phyloP scores from a whole-genome alignment of 1,284 basidiomycete species.

The Flammula alnicola region DNA sequence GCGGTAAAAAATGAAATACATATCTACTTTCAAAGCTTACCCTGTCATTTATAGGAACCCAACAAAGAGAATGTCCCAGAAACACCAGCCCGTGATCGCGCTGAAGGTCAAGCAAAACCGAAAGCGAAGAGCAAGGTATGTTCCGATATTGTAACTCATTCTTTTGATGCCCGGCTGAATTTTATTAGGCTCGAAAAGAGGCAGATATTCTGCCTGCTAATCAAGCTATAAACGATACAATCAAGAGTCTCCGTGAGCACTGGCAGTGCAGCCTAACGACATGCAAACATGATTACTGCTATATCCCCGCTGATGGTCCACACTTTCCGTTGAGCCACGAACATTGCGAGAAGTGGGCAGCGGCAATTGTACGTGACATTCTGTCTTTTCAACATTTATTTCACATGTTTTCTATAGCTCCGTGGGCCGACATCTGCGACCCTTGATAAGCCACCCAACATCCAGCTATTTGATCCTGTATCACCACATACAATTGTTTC shows the following conservation, averaged over 20 bases:
- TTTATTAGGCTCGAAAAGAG: conserved; percentile 12
- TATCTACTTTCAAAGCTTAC: neutral
- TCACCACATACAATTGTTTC: conserved; percentile 7
- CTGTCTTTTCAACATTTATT: neutral
- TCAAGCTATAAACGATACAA: conserved; percentile 12
- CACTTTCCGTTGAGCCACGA: conserved; percentile 19
- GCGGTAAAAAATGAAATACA: neutral
- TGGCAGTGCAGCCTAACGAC: conserved; percentile 16
- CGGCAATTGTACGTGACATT: conserved; percentile 11
- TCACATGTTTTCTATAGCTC: conserved; percentile 12
- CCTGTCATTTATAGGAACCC: neutral
- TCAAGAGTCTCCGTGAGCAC: conserved; percentile 12
- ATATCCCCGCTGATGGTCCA: conserved; percentile 17
- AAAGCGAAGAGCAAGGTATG: conserved; percentile 6
- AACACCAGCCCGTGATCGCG: neutral
- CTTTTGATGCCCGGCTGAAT: neutral
- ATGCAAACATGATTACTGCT: conserved; percentile 15
- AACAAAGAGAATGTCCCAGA: conserved; percentile 9
- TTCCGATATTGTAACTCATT: too few species aligned
- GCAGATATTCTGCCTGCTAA: conserved; percentile 19
- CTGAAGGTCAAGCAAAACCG: neutral
- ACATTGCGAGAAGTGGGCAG: conserved; percentile 21
- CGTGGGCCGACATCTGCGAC: conserved; percentile 8
- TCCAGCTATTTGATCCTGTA: conserved; percentile 10
- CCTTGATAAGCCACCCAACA: conserved; percentile 19